These are phyloP conservation scores for Cymodocea nodosa DNA, from an alignment of 116 monocot species.

Conservation along the genomic window DNA sequence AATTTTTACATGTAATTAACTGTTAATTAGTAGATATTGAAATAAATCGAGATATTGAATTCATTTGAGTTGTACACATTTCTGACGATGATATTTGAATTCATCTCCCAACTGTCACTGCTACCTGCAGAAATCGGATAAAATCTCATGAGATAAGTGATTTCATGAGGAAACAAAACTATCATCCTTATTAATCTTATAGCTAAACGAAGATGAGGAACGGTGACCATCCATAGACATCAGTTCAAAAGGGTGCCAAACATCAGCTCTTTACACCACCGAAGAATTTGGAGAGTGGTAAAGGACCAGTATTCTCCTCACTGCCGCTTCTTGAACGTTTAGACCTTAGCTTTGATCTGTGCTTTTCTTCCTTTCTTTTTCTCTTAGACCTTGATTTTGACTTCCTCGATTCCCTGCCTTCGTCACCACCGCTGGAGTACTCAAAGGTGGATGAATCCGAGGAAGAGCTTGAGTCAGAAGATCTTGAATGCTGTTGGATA, in stretches of 20 bases:
- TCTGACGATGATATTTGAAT: not conserved
- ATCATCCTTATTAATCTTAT: not conserved
- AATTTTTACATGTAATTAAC: no score
- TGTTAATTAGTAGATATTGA: no score
- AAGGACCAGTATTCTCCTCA: conserved; percentile 36
- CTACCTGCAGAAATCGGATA: not conserved
- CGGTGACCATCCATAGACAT: no score
- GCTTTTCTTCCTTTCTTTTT: conserved; percentile 30
- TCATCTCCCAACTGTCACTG: not conserved
- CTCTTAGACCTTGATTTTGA: conserved; percentile 41
- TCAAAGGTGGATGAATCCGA: conserved; percentile 46
- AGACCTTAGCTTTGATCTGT: conserved; percentile 17
- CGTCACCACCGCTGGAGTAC: conserved; percentile 39
- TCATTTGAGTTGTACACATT: no score
- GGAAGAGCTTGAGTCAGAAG: conserved; percentile 49
- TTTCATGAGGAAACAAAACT: not conserved
- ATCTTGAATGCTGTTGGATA: conserved; percentile 26
- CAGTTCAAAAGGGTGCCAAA: not conserved
- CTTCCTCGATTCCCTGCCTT: conserved; percentile 31
- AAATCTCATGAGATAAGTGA: not conserved
- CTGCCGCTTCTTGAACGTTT: conserved; percentile 32
- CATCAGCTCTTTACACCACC: conserved; percentile 36
- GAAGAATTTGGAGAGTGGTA: conserved; percentile 60
- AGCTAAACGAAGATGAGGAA: no score
- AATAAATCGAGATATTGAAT: no score